These are phyloP conservation scores for Penicillium sp. DNA, from an alignment of 2,329 filamentous ascomycete species.

Conservation along the genomic window DNA sequence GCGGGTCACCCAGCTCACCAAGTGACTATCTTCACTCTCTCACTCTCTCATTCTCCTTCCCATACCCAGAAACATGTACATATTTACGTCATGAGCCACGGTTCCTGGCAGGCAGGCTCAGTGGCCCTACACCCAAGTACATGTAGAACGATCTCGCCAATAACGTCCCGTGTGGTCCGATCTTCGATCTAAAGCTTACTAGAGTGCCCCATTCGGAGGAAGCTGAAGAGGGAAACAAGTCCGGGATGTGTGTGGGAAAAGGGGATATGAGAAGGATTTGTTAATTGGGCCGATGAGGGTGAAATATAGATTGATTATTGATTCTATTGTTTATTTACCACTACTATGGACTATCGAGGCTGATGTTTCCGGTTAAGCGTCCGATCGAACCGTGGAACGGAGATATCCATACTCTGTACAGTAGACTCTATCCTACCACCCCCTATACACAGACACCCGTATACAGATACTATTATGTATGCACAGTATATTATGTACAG, in stretches of 20 bases:
- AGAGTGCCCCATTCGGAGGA: slow-evolving; percentile 7
- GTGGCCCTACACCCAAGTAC: background rate
- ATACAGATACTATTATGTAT: too few species aligned
- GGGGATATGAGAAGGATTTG: background rate
- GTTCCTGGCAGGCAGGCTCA: too few species aligned
- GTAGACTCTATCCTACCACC: too few species aligned
- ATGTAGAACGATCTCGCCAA: slow-evolving; percentile 23
- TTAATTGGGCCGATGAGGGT: too few species aligned
- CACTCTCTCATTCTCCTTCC: too few species aligned
- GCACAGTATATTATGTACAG: too few species aligned
- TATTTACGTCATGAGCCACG: slow-evolving; percentile 9
- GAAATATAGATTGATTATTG: too few species aligned
- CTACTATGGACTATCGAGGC: background rate
- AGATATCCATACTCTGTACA: too few species aligned
- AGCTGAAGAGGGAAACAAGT: slow-evolving; percentile 20
- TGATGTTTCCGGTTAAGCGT: background rate
- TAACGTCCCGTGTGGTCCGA: slow-evolving; percentile 24
- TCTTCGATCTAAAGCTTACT: slow-evolving; percentile 32
- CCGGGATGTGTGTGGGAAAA: slow-evolving; percentile 9
- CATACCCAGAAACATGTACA: too few species aligned
- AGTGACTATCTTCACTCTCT: too few species aligned
- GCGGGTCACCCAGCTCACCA: slow-evolving; percentile 10
- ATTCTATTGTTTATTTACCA: too few species aligned
- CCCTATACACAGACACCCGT: too few species aligned
- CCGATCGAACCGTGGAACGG: background rate